Evolutionary conservation across 441 rosid genomes (phyloP), one percentile per base, ranked within the genome.

Genomic region (Pelargonium citronellum): DNA sequence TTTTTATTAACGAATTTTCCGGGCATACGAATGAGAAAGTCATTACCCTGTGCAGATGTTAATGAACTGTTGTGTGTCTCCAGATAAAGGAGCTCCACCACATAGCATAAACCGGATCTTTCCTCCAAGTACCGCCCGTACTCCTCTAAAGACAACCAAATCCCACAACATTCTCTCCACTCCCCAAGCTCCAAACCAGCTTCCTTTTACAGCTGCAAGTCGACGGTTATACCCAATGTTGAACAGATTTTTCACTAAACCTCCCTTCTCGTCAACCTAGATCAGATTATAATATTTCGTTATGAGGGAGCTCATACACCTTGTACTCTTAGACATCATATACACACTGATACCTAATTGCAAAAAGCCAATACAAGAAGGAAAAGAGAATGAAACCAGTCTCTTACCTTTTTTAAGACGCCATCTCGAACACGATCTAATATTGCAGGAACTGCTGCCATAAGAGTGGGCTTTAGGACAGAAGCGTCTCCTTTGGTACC

Each of bases 101-200:
- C 86, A 82, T 37, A 94, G 85, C 83, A 94, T 86, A 76, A 86
- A 84, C 43, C 94, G 81, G 57, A 94, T 80, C 19, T 67, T 68
- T 70, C 97, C 99, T 68, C 99, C 99, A 69, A 94, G 90, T 47
- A 84, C 82, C 71, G 92, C 85, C 1, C 89, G 88, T 37, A 94
- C 75, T 34, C 76, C 79, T 63, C 82, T 88, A 75, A 94, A 94
- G 51, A 91, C 85, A 64, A 89, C 16, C 64, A 73, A 68, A 69
- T 91, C 95, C 99, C 97, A 94, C 39, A 91, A 69, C 75, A 78
- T 74, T 74, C 77, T 83, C 85, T 94, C 98, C 73, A 87, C 71
- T 70, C 92, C 93, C 95, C 94, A 87, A 61, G 99, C 99, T 78
- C 99, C 99, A 81, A 91, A 81, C 92, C 91, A 90, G 81, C 91